These are phyloP conservation scores for Exophiala sideris DNA, from an alignment of 2,329 filamentous ascomycete genomes.

Conservation along the genomic window DNA sequence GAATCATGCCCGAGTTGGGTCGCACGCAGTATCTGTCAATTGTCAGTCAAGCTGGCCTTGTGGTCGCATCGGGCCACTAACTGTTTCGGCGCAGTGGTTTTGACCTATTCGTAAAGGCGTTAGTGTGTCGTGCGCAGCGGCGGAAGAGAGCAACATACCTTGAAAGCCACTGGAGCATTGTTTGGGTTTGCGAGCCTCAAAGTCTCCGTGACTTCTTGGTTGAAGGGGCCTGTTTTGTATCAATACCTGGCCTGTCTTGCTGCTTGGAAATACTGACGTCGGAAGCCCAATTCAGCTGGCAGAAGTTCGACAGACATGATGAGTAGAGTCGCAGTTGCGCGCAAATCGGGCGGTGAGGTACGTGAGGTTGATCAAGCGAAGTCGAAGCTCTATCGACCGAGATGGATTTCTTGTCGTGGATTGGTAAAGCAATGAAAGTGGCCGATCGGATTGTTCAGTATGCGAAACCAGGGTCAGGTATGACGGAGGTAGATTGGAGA, in stretches of 20 bases:
- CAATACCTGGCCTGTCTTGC: constrained; percentile 4
- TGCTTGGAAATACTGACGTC: constrained; percentile 56
- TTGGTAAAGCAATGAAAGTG: constrained; percentile 27
- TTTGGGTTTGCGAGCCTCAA: constrained; percentile 59
- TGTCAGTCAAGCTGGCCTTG: constrained; percentile 27
- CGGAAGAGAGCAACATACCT: constrained; percentile 37
- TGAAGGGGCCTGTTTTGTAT: constrained; percentile 56
- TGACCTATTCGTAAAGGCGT: constrained; percentile 62
- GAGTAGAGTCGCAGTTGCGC: constrained; percentile 26
- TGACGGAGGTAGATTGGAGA: constrained; percentile 11
- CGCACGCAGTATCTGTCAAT: constrained; percentile 83
- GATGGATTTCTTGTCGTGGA: constrained; percentile 14
- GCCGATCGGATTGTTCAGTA: constrained; percentile 21
- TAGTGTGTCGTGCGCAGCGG: constrained; percentile 13
- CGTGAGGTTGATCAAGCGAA: no score
- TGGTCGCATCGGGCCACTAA: constrained; percentile 50
- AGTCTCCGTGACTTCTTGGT: constrained; percentile 60
- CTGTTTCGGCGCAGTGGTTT: constrained; percentile 99
- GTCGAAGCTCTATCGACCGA: not conserved
- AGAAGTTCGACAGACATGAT: constrained; percentile 94
- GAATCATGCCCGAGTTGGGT: constrained; percentile 94
- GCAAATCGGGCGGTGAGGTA: not conserved
- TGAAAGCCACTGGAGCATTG: constrained; percentile 60
- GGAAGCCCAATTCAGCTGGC: constrained; percentile 87
- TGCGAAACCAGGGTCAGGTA: not conserved